phyloP scores from a whole-genome alignment of 2,329 filamentous ascomycete genomes.

The Colletotrichum salicis region DNA sequence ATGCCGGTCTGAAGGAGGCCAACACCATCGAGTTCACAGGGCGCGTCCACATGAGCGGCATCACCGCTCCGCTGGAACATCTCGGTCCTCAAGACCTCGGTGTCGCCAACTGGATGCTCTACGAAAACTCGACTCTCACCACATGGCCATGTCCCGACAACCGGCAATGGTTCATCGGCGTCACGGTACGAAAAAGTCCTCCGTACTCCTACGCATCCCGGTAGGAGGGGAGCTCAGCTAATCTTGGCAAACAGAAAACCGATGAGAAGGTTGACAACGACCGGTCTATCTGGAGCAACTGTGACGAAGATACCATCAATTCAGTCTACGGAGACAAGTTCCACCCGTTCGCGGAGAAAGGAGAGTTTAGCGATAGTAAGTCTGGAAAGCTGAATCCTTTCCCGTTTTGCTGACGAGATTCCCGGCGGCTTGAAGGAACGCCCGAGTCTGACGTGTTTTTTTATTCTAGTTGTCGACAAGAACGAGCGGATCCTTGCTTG shows the following conservation, averaged over 20 bases:
- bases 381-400: not conserved
- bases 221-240: not conserved
- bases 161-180: slow-evolving; percentile 38
- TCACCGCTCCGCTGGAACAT: slow-evolving; percentile 1
- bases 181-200: slow-evolving; percentile 25
- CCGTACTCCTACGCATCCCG: not conserved
- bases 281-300: slow-evolving; percentile 25
- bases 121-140: slow-evolving; percentile 37
- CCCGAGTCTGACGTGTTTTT: not conserved
- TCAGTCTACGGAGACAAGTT: slow-evolving; percentile 34
- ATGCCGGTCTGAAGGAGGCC: not conserved
- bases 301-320: slow-evolving; percentile 33
- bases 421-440: not conserved
- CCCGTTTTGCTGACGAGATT: not conserved
- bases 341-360: slow-evolving; percentile 37
- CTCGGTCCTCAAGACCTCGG: slow-evolving; percentile 31
- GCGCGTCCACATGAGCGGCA: not conserved
- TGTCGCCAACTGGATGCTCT: slow-evolving; percentile 38
- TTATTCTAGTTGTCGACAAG: slow-evolving; percentile 34
- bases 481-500: slow-evolving; percentile 36
- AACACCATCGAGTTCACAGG: not conserved
- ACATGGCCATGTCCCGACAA: slow-evolving; percentile 38
- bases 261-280: not conserved
- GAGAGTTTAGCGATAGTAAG: slow-evolving; percentile 23
- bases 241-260: not conserved